phyloP scores from a whole-genome alignment of 2,329 filamentous ascomycete genomes.

The Ceratocystis cubensis region DNA sequence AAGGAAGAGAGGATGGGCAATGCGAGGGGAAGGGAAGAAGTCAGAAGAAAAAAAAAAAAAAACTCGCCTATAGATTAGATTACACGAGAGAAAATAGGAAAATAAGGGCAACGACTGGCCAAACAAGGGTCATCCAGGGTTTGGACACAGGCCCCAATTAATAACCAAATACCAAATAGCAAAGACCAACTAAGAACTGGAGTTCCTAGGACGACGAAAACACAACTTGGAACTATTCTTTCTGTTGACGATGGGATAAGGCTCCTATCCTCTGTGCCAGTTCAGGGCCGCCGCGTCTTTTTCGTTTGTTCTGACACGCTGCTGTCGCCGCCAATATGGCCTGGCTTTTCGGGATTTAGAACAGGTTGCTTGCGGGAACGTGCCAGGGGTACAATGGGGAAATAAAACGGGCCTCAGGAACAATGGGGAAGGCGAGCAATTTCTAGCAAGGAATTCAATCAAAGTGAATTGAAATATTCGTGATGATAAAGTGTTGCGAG shows the following conservation, averaged over 20 bases:
- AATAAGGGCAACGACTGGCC: slow-evolving; percentile 19
- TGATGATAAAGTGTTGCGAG: background rate
- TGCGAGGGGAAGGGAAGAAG: slow-evolving; percentile 8
- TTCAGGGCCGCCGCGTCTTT: background rate
- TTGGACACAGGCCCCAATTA: slow-evolving; percentile 14
- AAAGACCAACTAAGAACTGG: background rate
- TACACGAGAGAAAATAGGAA: slow-evolving; percentile 20
- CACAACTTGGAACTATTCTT: too few species aligned
- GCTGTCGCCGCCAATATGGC: background rate
- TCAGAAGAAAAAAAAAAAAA: background rate
- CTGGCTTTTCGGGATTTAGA: background rate
- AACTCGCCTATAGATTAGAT: slow-evolving; percentile 13
- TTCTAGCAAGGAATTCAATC: background rate
- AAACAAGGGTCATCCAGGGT: slow-evolving; percentile 13
- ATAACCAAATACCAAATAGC: background rate
- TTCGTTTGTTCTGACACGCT: background rate
- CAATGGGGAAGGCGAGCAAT: background rate
- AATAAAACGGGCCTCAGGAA: slow-evolving; percentile 6
- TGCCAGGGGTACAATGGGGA: slow-evolving; percentile 1
- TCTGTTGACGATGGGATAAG: too few species aligned
- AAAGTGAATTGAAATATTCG: background rate
- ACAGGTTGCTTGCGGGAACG: background rate
- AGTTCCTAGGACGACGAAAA: background rate
- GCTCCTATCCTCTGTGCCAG: too few species aligned
- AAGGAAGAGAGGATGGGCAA: background rate